phyloP scores from a whole-genome alignment of 106 monocot genomes.

The Allium cepa region DNA sequence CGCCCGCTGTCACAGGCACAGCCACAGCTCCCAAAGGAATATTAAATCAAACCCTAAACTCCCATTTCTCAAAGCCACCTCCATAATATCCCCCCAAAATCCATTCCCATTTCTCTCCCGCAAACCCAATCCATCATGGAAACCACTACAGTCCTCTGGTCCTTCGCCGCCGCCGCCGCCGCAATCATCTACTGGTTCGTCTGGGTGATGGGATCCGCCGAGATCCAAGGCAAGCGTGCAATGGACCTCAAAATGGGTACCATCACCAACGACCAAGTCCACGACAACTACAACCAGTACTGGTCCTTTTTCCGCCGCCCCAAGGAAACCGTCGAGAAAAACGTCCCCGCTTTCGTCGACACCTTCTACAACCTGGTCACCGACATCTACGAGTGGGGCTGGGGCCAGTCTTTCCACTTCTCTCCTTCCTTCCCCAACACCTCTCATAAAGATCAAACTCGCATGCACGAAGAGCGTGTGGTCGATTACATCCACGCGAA shows the following conservation, averaged over 20 bases:
- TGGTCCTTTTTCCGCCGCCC: slow-evolving; percentile 77
- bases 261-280: slow-evolving; percentile 40
- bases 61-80: neutral
- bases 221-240: slow-evolving; percentile 72
- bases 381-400: slow-evolving; percentile 83
- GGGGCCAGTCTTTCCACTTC: slow-evolving; percentile 91
- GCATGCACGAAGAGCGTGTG: slow-evolving; percentile 58
- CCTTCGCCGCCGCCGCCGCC: slow-evolving; percentile 11
- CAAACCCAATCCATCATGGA: slow-evolving; percentile 10
- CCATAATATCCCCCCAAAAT: neutral
- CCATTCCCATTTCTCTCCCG: neutral
- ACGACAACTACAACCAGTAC: slow-evolving; percentile 61
- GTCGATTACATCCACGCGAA: slow-evolving; percentile 38
- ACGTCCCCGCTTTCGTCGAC: slow-evolving; percentile 51
- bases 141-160: slow-evolving; percentile 15
- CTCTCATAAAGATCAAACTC: slow-evolving; percentile 65
- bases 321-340: slow-evolving; percentile 33
- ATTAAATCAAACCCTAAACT: neutral
- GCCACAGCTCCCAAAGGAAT: no score
- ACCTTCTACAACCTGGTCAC: slow-evolving; percentile 85
- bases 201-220: slow-evolving; percentile 70
- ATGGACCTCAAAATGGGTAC: slow-evolving; percentile 56
- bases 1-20: no score
- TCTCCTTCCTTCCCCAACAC: slow-evolving; percentile 48
- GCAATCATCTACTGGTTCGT: slow-evolving; percentile 66